A percentile compares a stretch with the other conserved stretches of the same genome.
phyloP scores from a whole-genome alignment of 2,329 filamentous ascomycete species.

The Fusarium annulatum region DNA sequence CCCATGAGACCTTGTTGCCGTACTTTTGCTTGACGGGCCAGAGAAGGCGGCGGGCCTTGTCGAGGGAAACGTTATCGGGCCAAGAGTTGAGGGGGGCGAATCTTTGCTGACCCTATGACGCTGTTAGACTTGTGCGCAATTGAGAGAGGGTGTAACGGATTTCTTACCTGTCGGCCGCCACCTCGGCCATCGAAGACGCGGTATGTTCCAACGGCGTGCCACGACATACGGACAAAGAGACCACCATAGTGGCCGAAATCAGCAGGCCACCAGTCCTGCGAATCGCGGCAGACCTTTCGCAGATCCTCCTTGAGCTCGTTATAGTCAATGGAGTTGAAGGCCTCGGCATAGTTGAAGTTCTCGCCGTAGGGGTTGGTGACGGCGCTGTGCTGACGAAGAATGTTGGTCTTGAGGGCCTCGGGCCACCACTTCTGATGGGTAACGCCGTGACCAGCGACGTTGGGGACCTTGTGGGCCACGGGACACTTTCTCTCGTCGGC shows the following conservation, averaged over 20 bases:
- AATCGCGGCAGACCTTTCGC: constrained; percentile 75
- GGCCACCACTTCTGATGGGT: constrained; percentile 33
- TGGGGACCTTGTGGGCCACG: constrained; percentile 25
- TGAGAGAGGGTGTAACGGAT: not conserved
- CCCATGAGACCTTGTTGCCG: constrained; percentile 84
- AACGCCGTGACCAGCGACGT: constrained; percentile 31
- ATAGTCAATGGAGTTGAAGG: constrained; percentile 31
- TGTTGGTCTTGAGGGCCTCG: constrained; percentile 36
- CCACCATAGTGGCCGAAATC: constrained; percentile 86
- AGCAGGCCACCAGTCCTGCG: constrained; percentile 84
- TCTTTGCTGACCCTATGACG: constrained; percentile 72
- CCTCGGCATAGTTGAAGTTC: constrained; percentile 27
- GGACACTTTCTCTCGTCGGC: constrained; percentile 32
- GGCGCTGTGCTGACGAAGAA: constrained; percentile 26
- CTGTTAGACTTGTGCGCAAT: not conserved
- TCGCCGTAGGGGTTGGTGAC: constrained; percentile 33
- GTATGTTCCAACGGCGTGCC: constrained; percentile 84
- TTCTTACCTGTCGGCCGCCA: constrained; percentile 69
- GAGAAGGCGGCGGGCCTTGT: constrained; percentile 83
- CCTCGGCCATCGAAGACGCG: constrained; percentile 80
- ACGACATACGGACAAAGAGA: constrained; percentile 83
- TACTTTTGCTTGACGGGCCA: constrained; percentile 89
- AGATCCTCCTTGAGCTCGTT: constrained; percentile 80
- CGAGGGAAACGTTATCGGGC: constrained; percentile 82
- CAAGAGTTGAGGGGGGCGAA: constrained; percentile 86